Evolutionary conservation across 1,284 basidiomycete genomes (phyloP).

Genomic region (Xerocomus amazonicus): DNA sequence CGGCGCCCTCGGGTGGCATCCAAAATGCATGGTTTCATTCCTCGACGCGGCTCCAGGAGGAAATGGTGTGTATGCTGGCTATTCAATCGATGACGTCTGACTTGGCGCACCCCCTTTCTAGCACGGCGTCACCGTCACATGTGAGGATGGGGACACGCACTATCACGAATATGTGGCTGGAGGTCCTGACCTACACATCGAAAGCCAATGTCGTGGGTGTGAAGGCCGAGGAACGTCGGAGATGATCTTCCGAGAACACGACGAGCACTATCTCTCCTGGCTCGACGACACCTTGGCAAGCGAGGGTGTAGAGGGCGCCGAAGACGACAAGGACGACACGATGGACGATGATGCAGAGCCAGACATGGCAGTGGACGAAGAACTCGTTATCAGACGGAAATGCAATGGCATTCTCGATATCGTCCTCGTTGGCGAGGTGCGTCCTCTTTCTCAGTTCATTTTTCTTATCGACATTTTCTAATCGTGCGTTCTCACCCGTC

Average conservation of each 20-base stretch:
- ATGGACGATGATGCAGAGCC: constrained; percentile 9
- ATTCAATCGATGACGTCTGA: not conserved
- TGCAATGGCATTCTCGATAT: constrained; percentile 57
- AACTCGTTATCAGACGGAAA: constrained; percentile 28
- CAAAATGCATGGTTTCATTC: constrained; percentile 54
- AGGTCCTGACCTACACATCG: constrained; percentile 39
- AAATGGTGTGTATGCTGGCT: constrained; percentile 23
- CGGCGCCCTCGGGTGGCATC: constrained; percentile 43
- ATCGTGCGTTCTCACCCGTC: constrained; percentile 1
- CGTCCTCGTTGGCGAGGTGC: constrained; percentile 53
- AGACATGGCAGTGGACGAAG: constrained; percentile 25
- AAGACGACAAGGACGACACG: constrained; percentile 17
- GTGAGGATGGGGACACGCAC: constrained; percentile 19
- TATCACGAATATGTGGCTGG: constrained; percentile 40
- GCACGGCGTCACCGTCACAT: constrained; percentile 26
- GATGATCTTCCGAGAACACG: constrained; percentile 31
- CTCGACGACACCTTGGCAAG: constrained; percentile 7
- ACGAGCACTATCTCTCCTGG: constrained; percentile 16
- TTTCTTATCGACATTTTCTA: not conserved
- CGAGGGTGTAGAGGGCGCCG: constrained; percentile 14
- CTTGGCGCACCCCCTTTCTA: constrained; percentile 4
- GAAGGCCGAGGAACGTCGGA: constrained; percentile 29
- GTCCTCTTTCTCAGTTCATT: constrained; percentile 7
- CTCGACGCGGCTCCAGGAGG: constrained; percentile 26
- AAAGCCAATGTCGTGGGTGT: constrained; percentile 39